These are phyloP conservation scores for Litsea cubeba DNA, from an alignment of 164 flowering plant species.

Conservation along the genomic window DNA sequence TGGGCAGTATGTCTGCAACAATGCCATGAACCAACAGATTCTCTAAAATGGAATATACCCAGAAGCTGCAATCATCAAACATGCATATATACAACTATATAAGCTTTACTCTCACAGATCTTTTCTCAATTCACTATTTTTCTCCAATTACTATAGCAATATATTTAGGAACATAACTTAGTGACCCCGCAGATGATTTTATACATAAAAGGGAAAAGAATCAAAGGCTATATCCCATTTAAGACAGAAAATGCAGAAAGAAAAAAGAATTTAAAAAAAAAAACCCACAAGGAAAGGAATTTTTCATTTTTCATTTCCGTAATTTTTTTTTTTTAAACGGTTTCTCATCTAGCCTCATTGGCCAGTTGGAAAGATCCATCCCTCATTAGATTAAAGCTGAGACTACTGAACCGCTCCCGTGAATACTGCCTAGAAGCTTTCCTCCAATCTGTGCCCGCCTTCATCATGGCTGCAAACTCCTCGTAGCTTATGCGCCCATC, in stretches of 20 bases:
- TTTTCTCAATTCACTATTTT: background rate
- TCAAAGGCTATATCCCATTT: too few species aligned
- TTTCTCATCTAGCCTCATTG: conserved; percentile 28
- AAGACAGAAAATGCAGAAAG: background rate
- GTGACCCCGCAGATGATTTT: background rate
- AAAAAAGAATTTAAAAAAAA: conserved; percentile 8
- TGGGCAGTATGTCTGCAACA: too few species aligned
- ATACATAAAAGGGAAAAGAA: background rate
- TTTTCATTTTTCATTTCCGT: conserved; percentile 2
- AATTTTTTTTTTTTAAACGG: background rate
- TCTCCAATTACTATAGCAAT: background rate
- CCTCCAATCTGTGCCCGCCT: conserved; percentile 91
- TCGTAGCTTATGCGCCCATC: conserved; percentile 82
- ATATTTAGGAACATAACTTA: background rate
- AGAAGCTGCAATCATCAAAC: too few species aligned
- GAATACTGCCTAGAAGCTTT: conserved; percentile 87
- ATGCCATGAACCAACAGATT: too few species aligned
- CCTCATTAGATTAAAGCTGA: conserved; percentile 59
- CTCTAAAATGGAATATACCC: too few species aligned
- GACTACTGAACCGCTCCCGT: conserved; percentile 66
- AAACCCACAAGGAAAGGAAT: conserved; percentile 4
- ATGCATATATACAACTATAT: too few species aligned
- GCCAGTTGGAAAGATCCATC: conserved; percentile 53
- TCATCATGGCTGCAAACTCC: conserved; percentile 82
- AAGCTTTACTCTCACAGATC: background rate